phyloP scores from a whole-genome alignment of 768 basidiomycete species.

The Termitomyces sp. region DNA sequence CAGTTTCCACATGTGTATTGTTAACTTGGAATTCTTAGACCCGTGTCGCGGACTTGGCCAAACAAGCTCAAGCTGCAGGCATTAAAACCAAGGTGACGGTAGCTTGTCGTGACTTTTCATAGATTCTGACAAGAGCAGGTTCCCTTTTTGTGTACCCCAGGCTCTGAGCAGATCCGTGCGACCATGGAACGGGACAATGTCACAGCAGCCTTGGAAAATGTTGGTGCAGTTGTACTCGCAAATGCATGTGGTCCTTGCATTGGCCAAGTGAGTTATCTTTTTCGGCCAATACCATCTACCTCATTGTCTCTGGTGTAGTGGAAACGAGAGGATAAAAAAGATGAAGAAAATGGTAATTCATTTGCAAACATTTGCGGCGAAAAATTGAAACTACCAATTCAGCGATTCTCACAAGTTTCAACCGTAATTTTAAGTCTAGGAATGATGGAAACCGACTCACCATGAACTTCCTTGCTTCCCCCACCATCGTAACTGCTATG shows the following conservation, averaged over 20 bases:
- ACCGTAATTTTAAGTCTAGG: constrained; percentile 84
- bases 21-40: constrained; percentile 45
- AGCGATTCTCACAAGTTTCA: constrained; percentile 98
- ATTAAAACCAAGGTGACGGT: constrained; percentile 60
- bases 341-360: constrained; percentile 78
- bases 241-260: constrained; percentile 99
- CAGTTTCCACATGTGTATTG: constrained; percentile 4
- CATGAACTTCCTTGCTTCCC: constrained; percentile 98
- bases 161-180: constrained; percentile 94
- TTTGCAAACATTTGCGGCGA: background rate
- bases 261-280: constrained; percentile 59
- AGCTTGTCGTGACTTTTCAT: background rate
- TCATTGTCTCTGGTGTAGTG: constrained; percentile 43
- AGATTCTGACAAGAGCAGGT: constrained; percentile 35
- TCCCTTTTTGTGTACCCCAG: constrained; percentile 84
- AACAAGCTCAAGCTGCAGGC: constrained; percentile 83
- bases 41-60: constrained; percentile 84
- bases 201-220: constrained; percentile 72
- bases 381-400: constrained; percentile 2
- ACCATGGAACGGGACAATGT: constrained; percentile 95
- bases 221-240: constrained; percentile 92
- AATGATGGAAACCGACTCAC: constrained; percentile 94
- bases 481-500: constrained; percentile 96
- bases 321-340: constrained; percentile 86
- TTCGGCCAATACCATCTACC: background rate